phyloP scores from a whole-genome alignment of 352 stramenopile genomes.

The Phytopythium oedochilum region DNA sequence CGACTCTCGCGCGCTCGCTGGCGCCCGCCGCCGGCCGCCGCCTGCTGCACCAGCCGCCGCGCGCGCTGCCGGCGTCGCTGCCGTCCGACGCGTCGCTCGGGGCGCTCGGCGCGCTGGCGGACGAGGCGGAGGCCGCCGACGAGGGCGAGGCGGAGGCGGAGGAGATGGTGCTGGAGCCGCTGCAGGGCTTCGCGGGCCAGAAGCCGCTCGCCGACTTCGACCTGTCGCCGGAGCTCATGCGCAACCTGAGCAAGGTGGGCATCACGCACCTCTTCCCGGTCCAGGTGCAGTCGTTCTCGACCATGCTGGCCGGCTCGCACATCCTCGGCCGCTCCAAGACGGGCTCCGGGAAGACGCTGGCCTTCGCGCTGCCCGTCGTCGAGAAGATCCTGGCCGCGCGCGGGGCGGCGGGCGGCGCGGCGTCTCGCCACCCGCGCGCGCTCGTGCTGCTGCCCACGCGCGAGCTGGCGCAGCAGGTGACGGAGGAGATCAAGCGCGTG shows the following conservation, averaged over 20 bases:
- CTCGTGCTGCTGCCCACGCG: slow-evolving; percentile 96
- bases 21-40: not conserved
- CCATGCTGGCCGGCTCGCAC: slow-evolving; percentile 77
- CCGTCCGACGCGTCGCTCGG: slow-evolving; percentile 5
- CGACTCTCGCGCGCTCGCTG: too few relatives aligned
- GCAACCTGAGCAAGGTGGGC: slow-evolving; percentile 52
- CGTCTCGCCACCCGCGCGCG: slow-evolving; percentile 70
- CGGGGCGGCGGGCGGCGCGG: slow-evolving; percentile 13
- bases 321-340: slow-evolving; percentile 84
- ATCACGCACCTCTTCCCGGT: slow-evolving; percentile 85
- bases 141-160: slow-evolving; percentile 25
- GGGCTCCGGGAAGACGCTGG: slow-evolving; percentile 77
- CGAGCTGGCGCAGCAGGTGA: slow-evolving; percentile 96
- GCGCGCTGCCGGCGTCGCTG: slow-evolving; percentile 11
- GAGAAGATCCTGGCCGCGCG: slow-evolving; percentile 57
- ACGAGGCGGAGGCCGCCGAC: slow-evolving; percentile 10
- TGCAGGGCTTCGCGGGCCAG: slow-evolving; percentile 61
- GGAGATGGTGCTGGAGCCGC: slow-evolving; percentile 43
- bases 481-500: slow-evolving; percentile 85
- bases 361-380: slow-evolving; percentile 72
- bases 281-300: slow-evolving; percentile 75
- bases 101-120: slow-evolving; percentile 3
- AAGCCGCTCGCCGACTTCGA: slow-evolving; percentile 67
- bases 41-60: slow-evolving; percentile 1
- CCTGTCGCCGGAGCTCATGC: slow-evolving; percentile 46